Percentiles rank a stretch among this genome's conserved stretches.
phyloP scores from a whole-genome alignment of 176 grass and related monocot genomes.

The Zoysia pacifica region DNA sequence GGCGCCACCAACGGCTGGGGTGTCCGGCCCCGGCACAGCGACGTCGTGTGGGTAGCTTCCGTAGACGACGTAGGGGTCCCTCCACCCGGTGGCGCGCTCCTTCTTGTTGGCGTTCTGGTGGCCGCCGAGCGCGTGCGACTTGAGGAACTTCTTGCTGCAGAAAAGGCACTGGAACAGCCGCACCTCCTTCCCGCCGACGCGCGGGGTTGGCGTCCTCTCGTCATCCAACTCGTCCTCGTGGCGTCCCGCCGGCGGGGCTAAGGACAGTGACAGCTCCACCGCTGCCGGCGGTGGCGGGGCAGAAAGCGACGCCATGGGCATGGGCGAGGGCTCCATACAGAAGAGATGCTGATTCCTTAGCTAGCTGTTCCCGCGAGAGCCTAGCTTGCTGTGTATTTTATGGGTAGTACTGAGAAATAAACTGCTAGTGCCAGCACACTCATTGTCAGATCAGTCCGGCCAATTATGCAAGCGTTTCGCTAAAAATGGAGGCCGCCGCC shows the following conservation, averaged over 20 bases:
- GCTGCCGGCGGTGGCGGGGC: background rate
- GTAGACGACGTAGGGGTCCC: background rate
- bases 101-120: no score
- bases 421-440: background rate
- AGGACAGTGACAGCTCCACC: conserved; percentile 41
- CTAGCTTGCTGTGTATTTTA: background rate
- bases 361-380: background rate
- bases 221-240: background rate
- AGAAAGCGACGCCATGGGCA: no score
- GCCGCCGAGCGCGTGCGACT: no score
- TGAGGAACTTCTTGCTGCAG: background rate
- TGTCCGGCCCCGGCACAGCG: background rate
- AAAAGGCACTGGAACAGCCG: conserved; percentile 73
- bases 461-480: no score
- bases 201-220: conserved; percentile 7
- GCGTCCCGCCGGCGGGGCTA: background rate
- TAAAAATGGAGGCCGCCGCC: no score
- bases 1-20: background rate
- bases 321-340: background rate
- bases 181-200: conserved; percentile 45
- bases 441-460: background rate
- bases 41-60: background rate
- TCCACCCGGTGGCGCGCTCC: no score
- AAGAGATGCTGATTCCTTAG: background rate
- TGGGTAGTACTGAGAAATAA: background rate